Evolutionary conservation across 2,329 filamentous ascomycete species (phyloP), one percentile per base, ranked within the genome.

Genomic region (Lasiodiplodia theobromae): DNA sequence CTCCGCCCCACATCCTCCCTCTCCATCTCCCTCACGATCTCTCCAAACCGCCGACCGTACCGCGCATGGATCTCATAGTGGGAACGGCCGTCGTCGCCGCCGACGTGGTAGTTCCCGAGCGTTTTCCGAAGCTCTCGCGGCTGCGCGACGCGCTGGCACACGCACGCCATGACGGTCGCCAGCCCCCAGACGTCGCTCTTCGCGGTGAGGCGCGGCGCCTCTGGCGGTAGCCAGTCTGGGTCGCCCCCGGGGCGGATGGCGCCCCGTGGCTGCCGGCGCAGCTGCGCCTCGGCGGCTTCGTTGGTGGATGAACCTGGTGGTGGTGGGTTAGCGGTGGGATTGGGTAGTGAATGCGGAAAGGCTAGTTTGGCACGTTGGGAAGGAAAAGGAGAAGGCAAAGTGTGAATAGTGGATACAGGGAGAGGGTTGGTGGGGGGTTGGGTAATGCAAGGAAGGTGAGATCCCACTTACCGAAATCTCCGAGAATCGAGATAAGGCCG

Each of bases 391-490:
- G 28, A 10, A 2, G 23, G 23, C 12, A 16, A 4, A 5, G 16
- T 14, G 52, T 14, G 3, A 18, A 54, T 10, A 8, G 25, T 16
- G 52, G 25, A 54, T 10, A 21, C 12, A 54, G 14, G 25, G 23
- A 18, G 12, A 11, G 23, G 25, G 1, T 4, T 5, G 16, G 23
- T 31, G 23, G 11, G 25, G 25, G 16, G 6, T 2, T 2, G 12
- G 16, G 25, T 3, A 8, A n/a, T 16, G 3, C 4, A 54, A 2
- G 28, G 23, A 18, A 7, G 4, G 21, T 40, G 31, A 23, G 52
- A 47, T n/a, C 3, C 10, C 40, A 57, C 54, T 28, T 47, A 60
- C 57, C 57, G 18, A 60, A 60, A 31, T 47, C 57, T 18, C 37
- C 57, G 34, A 60, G 57, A 12, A 60, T 16, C 18, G 57, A 14